Base-by-base conservation (phyloP, 257 asterid genomes). In the Capsicum pubescens region DNA sequence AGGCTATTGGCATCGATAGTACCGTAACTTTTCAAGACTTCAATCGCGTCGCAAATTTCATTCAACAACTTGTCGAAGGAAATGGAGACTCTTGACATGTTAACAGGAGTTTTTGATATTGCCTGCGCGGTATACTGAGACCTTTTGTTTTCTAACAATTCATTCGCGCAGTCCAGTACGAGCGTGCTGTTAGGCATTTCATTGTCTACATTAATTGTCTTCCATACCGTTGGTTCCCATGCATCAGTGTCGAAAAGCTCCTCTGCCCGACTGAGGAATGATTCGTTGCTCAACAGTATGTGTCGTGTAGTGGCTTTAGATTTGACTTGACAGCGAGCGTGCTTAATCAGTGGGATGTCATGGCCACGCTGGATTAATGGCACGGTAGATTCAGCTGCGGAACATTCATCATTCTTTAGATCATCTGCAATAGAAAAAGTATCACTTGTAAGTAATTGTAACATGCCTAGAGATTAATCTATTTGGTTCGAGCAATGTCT, bases 361-460 rank as follows among this genome's bases (percentile, higher is more conserved):
- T 74, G 71, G 60, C 35, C 69, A 46, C 87, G 67, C 80, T 78
- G 68, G 59, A 84, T 71, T 66, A 35, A 77, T 11, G 70, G 71
- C 79, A 36, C 11, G 48, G 87, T 59, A 85, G 85, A 72, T 57
- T 84, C 90, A 69, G 83, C 13, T 7, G 83, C 74, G 54, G 79
- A 46, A 87, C 83, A 86, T 76, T 81, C 74, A 76, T 55, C 84
- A 35, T 44, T 61, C 67, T 61, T 84, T 60, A 85, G 83, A 83
- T 81, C 58, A 86, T 85, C 98, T 92, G 94, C 86, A 78, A 68
- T 52, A 60, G 69, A 81, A 84, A 77, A 32, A 79, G 63, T 83
- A 68, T 82, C 70, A 26, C 32, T 26, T 26, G 32, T 80, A 54
- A 80, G 32, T 39, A 35, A 6, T 58, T 57, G 42, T 46, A 46